Base-by-base conservation (phyloP, 257 asterid genomes). In the Gentiana dahurica region DNA sequence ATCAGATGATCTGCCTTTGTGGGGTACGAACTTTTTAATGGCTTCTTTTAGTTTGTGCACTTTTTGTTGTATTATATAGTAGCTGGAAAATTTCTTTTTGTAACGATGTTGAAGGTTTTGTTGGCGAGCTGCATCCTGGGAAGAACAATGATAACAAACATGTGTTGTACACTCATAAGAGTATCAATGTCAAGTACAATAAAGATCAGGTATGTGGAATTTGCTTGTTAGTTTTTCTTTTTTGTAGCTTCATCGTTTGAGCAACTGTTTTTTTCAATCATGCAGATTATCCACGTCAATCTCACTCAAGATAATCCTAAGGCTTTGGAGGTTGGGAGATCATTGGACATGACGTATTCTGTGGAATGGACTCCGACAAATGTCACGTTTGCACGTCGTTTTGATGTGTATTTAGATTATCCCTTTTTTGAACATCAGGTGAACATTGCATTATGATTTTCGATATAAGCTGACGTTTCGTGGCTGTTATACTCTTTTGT, bases 381-480 rank as follows among this genome's bases (percentile, higher is more conserved):
- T 68, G 71, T 75, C 46, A 79, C 87, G 12, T 90, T 82, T 79
- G 95, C 89, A 13, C 96, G 78, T 52, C 95, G 98, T 45, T 90
- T 90, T 76, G 98, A 90, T 79, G 94, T 90, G 50, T 90, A 90
- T 71, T 79, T 90, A 65, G 98, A 90, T 70, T 90, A 90, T 70
- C 98, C 98, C 12, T 90, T 90, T 70, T 90, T 90, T 67, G 98
- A 90, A 81, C 98, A 90, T 71, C 98, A 90, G 96, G 98, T 90
- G 68, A 61, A 65, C 47, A 33, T 55, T 70, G 51, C 39, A 8
- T 67, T 58, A 36, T 12, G 34, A 47, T 12, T 24, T 35, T 39
- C 13, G 57, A 3, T 10, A 35, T 24, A 35, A 6, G 8, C 54
- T 38, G 34, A 12, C 15, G 0, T 49, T 3, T 60, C 37, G 39